A percentile compares a stretch with the other conserved stretches of the same genome.
Conservation (phyloP, 805 yeast species). For the Hanseniaspora singularis region DNA sequence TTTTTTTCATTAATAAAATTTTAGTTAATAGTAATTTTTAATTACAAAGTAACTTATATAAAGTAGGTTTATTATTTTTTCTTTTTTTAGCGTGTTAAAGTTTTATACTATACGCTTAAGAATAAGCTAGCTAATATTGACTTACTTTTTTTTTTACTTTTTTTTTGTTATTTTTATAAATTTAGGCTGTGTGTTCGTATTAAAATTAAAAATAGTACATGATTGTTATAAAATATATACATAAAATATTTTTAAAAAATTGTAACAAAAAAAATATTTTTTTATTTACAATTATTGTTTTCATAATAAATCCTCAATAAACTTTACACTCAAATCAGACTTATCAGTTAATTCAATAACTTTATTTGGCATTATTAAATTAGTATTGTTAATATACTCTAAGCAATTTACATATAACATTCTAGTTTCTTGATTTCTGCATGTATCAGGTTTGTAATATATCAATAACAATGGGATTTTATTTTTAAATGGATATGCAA, state of each 20-base stretch:
- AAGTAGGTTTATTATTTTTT: no score
- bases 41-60: no score
- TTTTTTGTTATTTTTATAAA: no score
- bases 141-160: no score
- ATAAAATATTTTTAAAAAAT: no score
- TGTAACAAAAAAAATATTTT: no score
- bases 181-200: no score
- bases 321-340: conserved; percentile 27
- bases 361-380: conserved; percentile 50
- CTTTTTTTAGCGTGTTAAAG: no score
- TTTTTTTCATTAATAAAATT: conserved; percentile 14
- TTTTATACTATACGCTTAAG: no score
- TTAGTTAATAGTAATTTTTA: neutral
- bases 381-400: conserved; percentile 59
- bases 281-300: neutral
- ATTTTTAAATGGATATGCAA: conserved; percentile 62
- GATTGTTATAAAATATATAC: no score
- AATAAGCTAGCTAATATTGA: no score
- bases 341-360: conserved; percentile 26
- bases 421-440: conserved; percentile 59
- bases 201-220: no score
- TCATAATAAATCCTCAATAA: neutral
- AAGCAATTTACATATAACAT: conserved; percentile 90
- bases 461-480: conserved; percentile 63
- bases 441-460: conserved; percentile 82